Evolutionary conservation across 2,329 filamentous ascomycete species (phyloP), one percentile per base, ranked within the genome.

Genomic region (Albifimbria verrucaria): DNA sequence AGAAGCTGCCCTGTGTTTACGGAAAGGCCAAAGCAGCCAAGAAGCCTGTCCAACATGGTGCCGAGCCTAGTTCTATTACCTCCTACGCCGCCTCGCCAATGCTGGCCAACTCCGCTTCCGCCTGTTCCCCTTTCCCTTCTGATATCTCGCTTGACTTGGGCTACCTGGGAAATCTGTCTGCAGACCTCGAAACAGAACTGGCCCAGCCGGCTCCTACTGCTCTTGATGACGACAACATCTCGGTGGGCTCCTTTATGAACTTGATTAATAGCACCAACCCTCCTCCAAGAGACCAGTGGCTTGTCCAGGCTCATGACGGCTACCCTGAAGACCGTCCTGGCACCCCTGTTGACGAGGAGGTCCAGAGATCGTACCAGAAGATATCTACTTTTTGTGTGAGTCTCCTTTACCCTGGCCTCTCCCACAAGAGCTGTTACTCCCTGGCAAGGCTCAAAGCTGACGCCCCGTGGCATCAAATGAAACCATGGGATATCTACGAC

Each of bases 401-500:
- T 32, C 22, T 17, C 9, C 22, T 18, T 12, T 9, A 23, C 10
- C 3, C n/a, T 21, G 11, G 10, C 10, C 22, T 15, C 10, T 4
- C n/a, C n/a, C n/a, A n/a, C n/a, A n/a, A n/a, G n/a, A n/a, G n/a
- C n/a, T n/a, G n/a, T n/a, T n/a, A n/a, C n/a, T n/a, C n/a, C n/a
- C n/a, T n/a, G n/a, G 32, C 18, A 5, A 17, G 32, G 18, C 18
- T 12, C 32, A 39, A 12, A 15, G 12, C 32, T 39, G 11, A 39
- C 32, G 18, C 25, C 25, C 12, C 7, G 10, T 42, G 63, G 61
- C 26, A 49, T 17, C 23, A 63, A 49, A 46, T 64, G 26, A 52
- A 66, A 24, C 51, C 63, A 20, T 67, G 62, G 65, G 49, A 65
- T 26, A 36, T 64, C 10, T 62, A 68, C 49, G 67, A 69, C 36